Base-by-base conservation (phyloP, 1,284 basidiomycete genomes). In the Cryptococcus sp. region DNA sequence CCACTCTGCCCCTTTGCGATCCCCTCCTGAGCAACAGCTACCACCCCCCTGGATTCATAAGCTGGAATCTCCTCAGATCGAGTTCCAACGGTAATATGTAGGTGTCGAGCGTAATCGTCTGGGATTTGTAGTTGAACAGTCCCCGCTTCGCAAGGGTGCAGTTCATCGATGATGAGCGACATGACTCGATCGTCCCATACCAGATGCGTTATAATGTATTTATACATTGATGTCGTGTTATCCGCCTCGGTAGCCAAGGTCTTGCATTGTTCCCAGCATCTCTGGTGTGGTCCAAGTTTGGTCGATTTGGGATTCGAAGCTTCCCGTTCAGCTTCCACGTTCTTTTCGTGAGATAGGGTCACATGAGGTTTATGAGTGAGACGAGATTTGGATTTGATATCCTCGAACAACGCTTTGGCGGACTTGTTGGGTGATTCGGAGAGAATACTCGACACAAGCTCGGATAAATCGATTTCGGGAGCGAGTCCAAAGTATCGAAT, bases 51-150 rank as follows among this genome's bases (percentile, higher is more conserved):
- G 16, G 61, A 61, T 76, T 96, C 90, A 41, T 87, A 83, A 1
- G 91, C 81, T 0, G 70, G 63, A 1, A 94, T 78, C 2, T 76
- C 73, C 16, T 73, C 67, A 39, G 79, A 66, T 49, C 70, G 64
- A 4, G 90, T 94, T 2, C 90, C 96, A 3, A 98, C 83, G 0
- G 96, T 98, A 54, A 98, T 82, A 70, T 98, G 96, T 58, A 93
- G 69, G 55, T 80, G 59, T 11, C 75, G 61, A 53, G 74, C 76
- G 11, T 84, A 63, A 16, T 81, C 79, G 14, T 75, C 66, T 0
- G 81, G 77, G 19, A 92, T 48, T 46, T 61, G 54, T 16, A 49
- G 41, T 39, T 45, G 49, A 45, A 48, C 50, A 22, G 21, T 36
- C 18, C 39, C 44, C 9, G 24, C 48, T 24, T 48, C 45, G 34